Base-by-base conservation (phyloP, 108 stramenopile genomes). In the Fistulifera solaris region DNA sequence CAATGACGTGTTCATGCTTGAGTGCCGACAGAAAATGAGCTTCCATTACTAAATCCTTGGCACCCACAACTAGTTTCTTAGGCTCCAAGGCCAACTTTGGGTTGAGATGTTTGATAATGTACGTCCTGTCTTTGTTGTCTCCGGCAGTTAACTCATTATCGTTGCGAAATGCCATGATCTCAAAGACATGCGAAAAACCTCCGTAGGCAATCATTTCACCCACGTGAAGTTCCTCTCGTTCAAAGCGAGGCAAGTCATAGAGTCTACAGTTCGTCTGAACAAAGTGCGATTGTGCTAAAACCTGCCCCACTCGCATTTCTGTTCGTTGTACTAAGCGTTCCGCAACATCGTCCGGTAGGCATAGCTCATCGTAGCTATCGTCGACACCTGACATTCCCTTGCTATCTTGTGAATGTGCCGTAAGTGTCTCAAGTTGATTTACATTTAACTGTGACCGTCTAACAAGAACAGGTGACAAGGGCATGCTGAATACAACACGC, bases 1-100 rank as follows among this genome's bases (percentile, higher is more conserved):
- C 87, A 85, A 93, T 89, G 28, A 93, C 81, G 58, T 87, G 87
- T 18, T 85, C 80, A 65, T 93, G 92, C 54, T 83, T 81, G 15
- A 87, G 83, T 27, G 75, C 61, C 2, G 89, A 85, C 40, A 98
- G 72, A 12, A 98, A 93, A 58, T 83, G 85, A 17, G 94, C 85
- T 73, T 98, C 97, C 18, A 94, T 95, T 45, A 72, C 75, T 0
- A 76, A 58, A 67, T 76, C 75, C 46, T 71, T 76, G 21, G 75
- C 75, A 15, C 75, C 75, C 18, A 76, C 74, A 15, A 76, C 74
- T 7, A 76, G 62, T 27, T 76, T 76, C 51, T 76, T 76, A 13
- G 74, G 74, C 28, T 68, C 70, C 53, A 56, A 55, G 5, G 76
- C 68, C 2, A 77, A 51, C 59, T 80, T 76, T 2, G 67, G 77